Evolutionary conservation across 148 eudicot genomes (phyloP), one percentile per base, ranked within the genome.

Genomic region (Rhododendron ovatum): DNA sequence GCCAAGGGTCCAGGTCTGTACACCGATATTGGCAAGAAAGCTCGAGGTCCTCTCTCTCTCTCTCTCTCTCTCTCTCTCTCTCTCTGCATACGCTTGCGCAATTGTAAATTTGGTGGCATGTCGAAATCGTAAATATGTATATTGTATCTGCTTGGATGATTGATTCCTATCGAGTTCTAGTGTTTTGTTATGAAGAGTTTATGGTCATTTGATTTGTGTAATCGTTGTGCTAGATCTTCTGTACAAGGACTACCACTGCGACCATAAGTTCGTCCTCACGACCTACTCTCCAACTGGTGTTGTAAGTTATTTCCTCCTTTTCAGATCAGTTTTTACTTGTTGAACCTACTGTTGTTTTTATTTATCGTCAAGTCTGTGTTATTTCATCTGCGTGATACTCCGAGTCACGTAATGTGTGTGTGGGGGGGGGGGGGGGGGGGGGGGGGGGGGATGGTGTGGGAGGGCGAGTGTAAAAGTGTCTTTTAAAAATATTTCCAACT

Each of bases 1-100:
- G 95, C 83, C 78, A 95, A 93, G 88, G 98, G 97, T 83, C 98
- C 98, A 8, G 97, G 98, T n/a, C 91, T 94, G 33, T 95, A 95
- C 93, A 76, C 89, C 24, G 95, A 91, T 69, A 93, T 95, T 84
- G 98, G 96, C 83, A 94, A 91, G 86, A 88, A 84, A 37, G 88
- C 98, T n/a, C 86, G 94, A 92, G 98, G 98, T 95, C 9, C 24
- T 24, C 48, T 13, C 75, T 50, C 48, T 18, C 30, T 71, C 51
- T 80, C 81, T 80, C 50, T 39, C 77, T 63, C 26, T 48, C 6
- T 47, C 45, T 53, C 24, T 73, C 13, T 59, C n/a, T 37, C 1
- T 51, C 1, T 80, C 5, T 55, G 10, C 33, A 59, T 33, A 11
- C 14, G 83, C 8, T 11, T 1, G 41, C 45, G 28, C 30, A 37